Evolutionary conservation across 78 protist genomes (phyloP), one percentile per base, ranked within the genome.

Genomic region (Blattamonas nauphoetae): DNA sequence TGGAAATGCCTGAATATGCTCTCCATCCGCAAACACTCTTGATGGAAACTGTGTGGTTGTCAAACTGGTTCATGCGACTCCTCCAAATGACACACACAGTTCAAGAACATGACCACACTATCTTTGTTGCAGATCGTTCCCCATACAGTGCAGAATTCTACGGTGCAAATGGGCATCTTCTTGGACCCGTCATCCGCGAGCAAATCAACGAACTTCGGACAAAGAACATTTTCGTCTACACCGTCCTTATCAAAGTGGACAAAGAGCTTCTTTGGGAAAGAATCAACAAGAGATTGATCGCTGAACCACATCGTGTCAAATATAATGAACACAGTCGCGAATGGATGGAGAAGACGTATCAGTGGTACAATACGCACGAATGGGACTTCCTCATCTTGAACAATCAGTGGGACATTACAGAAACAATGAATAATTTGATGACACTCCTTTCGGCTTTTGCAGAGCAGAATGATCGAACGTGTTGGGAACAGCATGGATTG

Each of bases 111-210:
- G 81, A 0, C 1, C 21, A 36, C 1, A 55, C 45, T 1, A 2
- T 89, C 86, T 86, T 41, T 41, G 0, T 89, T 32, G 90, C 90
- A 1, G 91, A 89, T 41, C 80, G 91, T 1, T 86, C 89, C n/a
- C 91, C 91, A 1, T 89, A 81, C 3, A 78, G 80, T 1, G 91
- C 91, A 33, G 91, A 45, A 45, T 78, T 86, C 1, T 89, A 89
- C 6, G 0, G 88, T 1, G 32, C 1, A 0, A 1, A 85, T 44
- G 89, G 91, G 32, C 86, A 84, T 3, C 41, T 88, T 45, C 89
- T 89, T 2, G 41, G 64, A 1, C 89, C 91, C 21, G 89, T 89
- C 29, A 64, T 89, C 33, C 38, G 6, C 2, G 38, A 2, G n/a
- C 84, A 81, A 41, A 78, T 89, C 21, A 45, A 41, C 4, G 89